Evolutionary conservation across 1,139 yeast species (phyloP).

Genomic region (Pichia sp.): DNA sequence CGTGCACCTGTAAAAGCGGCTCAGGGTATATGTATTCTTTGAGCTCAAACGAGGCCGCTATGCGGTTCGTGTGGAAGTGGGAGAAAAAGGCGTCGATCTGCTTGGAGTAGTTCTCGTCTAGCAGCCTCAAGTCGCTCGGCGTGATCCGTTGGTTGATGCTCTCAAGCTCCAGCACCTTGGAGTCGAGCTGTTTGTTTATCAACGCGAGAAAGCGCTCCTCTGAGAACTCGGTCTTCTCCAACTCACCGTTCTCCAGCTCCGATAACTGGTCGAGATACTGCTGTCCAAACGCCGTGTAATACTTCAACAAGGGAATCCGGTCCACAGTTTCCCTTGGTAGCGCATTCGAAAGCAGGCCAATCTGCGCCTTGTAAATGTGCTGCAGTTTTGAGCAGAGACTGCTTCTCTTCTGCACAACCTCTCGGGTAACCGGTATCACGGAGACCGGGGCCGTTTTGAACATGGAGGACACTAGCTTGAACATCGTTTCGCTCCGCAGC

Average conservation of each 20-base stretch:
- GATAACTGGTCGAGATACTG: constrained; percentile 10
- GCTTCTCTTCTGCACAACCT: constrained; percentile 14
- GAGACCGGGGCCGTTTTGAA: constrained; percentile 11
- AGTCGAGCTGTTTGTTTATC: constrained; percentile 14
- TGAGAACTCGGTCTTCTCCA: not conserved
- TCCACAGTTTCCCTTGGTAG: not conserved
- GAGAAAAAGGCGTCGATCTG: constrained; percentile 23
- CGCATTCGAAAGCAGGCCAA: constrained; percentile 10
- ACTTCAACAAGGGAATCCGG: constrained; percentile 8
- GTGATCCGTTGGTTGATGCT: constrained; percentile 19
- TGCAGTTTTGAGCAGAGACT: constrained; percentile 10
- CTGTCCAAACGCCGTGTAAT: constrained; percentile 6
- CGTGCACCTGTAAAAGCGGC: constrained; percentile 18
- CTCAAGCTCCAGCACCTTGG: constrained; percentile 24
- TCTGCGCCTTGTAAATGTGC: constrained; percentile 16
- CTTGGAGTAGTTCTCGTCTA: constrained; percentile 20
- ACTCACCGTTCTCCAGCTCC: constrained; percentile 1
- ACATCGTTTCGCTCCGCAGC: constrained; percentile 12
- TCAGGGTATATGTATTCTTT: constrained; percentile 22
- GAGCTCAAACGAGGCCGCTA: constrained; percentile 24
- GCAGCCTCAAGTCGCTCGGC: constrained; percentile 19
- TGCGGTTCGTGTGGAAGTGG: constrained; percentile 25
- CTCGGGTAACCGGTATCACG: constrained; percentile 16
- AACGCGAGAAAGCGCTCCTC: constrained; percentile 13
- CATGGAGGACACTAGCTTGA: constrained; percentile 11